Evolutionary conservation across 805 yeast species (phyloP), one percentile per base, ranked within the genome.

Genomic region (Spathaspora arborariae): DNA sequence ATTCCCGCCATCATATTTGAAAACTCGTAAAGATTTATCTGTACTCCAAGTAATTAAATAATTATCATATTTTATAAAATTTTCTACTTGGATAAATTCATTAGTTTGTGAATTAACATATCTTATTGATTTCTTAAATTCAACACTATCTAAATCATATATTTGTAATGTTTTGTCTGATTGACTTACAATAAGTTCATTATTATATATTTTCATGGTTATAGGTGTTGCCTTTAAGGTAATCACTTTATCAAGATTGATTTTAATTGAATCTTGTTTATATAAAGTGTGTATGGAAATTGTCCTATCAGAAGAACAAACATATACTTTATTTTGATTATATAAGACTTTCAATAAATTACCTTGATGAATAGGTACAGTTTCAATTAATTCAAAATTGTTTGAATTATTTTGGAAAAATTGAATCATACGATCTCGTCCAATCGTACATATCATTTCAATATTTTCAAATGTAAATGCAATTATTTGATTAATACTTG

Each of bases 341-440:
- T 62, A 65, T 2, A 59, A 47, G 1, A 80, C 54, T 24, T 70
- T 69, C 8, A 72, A 44, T 10, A 82, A 58, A 55, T 77, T 81
- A 0, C 81, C 85, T 45, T 75, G 78, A 53, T 81, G 88, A 5
- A 74, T 65, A 1, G 78, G 76, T n/a, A 84, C 55, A 0, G 90
- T 84, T 54, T 82, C 85, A 39, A 73, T 58, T 3, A 85, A 61
- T 4, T 64, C 70, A 87, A 88, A 84, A 0, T 52, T 41, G 2
- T 50, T 46, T 1, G 44, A 52, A 3, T 40, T 45, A 2, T 41
- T 64, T 11, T 57, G 55, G 48, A 79, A 79, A 0, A 82, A 56
- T 56, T 83, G 88, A 24, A 83, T 74, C 70, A 82, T 83, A 44
- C 88, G 57, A 56, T 83, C 88, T 37, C 88, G 62, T 1, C 85